These are phyloP conservation scores for Fulvia fulva DNA, from an alignment of 2,329 filamentous ascomycete species.

Conservation along the genomic window DNA sequence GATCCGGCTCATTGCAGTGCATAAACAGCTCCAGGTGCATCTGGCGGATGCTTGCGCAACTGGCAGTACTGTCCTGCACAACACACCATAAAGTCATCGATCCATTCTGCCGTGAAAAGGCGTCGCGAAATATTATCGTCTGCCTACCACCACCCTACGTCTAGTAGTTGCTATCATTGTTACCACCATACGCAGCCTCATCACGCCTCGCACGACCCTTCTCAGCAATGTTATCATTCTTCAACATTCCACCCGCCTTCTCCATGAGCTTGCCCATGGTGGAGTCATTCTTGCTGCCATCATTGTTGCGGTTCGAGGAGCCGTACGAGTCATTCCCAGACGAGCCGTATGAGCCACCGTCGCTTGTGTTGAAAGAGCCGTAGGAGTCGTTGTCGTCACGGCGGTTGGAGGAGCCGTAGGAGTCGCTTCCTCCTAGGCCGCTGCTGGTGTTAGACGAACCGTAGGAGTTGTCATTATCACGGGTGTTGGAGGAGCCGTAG, in stretches of 20 bases:
- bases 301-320: constrained; percentile 7
- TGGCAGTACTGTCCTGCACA: too few relatives aligned
- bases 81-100: too few relatives aligned
- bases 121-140: too few relatives aligned
- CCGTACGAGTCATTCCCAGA: constrained; percentile 11
- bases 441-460: constrained; percentile 10
- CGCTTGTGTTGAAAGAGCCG: constrained; percentile 3
- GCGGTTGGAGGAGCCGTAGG: constrained; percentile 8
- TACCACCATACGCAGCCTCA: constrained; percentile 19
- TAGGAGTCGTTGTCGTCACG: constrained; percentile 8
- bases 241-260: constrained; percentile 52
- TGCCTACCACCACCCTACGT: neutral
- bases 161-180: constrained; percentile 1
- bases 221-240: constrained; percentile 46
- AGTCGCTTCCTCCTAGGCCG: constrained; percentile 4
- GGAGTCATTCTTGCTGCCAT: constrained; percentile 8
- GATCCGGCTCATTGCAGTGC: too few relatives aligned
- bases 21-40: too few relatives aligned
- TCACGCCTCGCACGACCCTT: constrained; percentile 52
- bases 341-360: constrained; percentile 1
- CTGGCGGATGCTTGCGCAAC: too few relatives aligned
- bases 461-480: constrained; percentile 16
- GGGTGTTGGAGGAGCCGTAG: neutral
- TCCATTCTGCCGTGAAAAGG: neutral
- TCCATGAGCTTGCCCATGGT: constrained; percentile 43